Evolutionary conservation across 2,329 filamentous ascomycete species (phyloP), one percentile per base, ranked within the genome.

Genomic region (Moelleriella libera): DNA sequence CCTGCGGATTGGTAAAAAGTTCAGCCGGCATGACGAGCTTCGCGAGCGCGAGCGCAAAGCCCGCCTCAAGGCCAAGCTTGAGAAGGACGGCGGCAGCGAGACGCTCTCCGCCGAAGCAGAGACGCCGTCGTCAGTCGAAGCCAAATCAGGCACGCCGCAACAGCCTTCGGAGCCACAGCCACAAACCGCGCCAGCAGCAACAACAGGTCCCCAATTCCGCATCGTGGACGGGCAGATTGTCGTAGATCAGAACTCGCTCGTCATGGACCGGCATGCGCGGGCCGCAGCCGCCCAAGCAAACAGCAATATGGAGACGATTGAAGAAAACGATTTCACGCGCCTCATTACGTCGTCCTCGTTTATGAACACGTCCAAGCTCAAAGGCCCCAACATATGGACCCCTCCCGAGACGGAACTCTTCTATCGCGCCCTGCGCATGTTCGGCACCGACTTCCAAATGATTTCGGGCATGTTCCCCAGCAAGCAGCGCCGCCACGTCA

Each of bases 391-490:
- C 53, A 70, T 75, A 32, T 94, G 87, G 87, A 78, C 72, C 45
- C 71, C 76, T n/a, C 74, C 77, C 10, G 76, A 82, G 50, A 90
- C 83, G 4, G 81, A 85, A 48, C 70, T 77, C 43, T 92, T 92
- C 65, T 92, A 88, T 68, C 75, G 81, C 30, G 82, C 79, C 1
- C 70, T 94, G 2, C 68, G 72, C 49, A 84, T 83, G 72, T 89
- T 88, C 58, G 87, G 87, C 48, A 90, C 85, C 1, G 85, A 90
- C 60, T 94, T 92, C 59, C 75, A 82, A 60, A 85, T 86, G 65
- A 88, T 94, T 55, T 75, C 77, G 50, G 77, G 78, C 55, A 80
- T 88, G 74, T 89, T 94, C 57, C 76, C 80, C 1, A 75, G 76
- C 52, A 80, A 83, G 57, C 83, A 76, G 50, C 75, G 87, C 14